Evolutionary conservation across 176 grass and related monocot genomes (phyloP).

Genomic region (Tillandsia fasciculata): DNA sequence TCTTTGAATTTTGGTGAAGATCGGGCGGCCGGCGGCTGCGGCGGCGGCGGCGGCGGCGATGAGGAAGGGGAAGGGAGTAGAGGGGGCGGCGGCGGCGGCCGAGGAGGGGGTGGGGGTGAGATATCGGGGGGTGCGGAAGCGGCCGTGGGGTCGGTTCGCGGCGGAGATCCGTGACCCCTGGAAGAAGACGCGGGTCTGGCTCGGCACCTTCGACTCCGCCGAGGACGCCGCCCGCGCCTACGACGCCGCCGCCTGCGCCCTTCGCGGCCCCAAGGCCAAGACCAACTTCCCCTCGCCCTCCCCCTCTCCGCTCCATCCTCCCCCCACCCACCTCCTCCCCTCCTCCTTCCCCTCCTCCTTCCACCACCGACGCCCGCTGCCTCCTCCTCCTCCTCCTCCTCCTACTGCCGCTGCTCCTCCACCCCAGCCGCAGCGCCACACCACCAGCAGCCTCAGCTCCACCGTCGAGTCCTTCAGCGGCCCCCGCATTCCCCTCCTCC

Average conservation of each 20-base stretch:
- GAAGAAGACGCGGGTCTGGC: conserved; percentile 19
- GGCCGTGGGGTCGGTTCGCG: conserved; percentile 26
- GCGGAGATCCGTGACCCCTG: conserved; percentile 33
- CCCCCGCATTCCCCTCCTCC: not conserved
- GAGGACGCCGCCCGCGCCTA: conserved; percentile 40
- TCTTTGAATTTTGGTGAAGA: too few relatives aligned
- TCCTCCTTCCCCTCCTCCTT: not conserved
- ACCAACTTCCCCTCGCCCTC: conserved; percentile 27
- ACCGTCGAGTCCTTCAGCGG: conserved; percentile 18
- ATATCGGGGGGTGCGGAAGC: conserved; percentile 29
- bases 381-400: too few relatives aligned
- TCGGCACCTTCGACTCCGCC: conserved; percentile 30
- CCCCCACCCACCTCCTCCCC: not conserved
- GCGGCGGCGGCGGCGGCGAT: conserved; percentile 3
- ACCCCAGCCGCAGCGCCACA: not conserved
- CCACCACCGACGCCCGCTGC: too few relatives aligned
- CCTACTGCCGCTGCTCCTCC: not conserved
- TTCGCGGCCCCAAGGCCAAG: conserved; percentile 29
- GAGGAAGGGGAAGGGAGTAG: conserved; percentile 2
- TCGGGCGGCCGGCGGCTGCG: too few relatives aligned
- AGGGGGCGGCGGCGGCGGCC: not conserved
- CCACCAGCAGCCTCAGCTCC: conserved; percentile 23
- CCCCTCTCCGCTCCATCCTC: not conserved
- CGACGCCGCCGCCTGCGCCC: conserved; percentile 26
- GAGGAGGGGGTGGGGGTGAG: not conserved